Evolutionary conservation across 2,329 filamentous ascomycete genomes (phyloP), one percentile per base, ranked within the genome.

Genomic region (Rosellinia necatrix): DNA sequence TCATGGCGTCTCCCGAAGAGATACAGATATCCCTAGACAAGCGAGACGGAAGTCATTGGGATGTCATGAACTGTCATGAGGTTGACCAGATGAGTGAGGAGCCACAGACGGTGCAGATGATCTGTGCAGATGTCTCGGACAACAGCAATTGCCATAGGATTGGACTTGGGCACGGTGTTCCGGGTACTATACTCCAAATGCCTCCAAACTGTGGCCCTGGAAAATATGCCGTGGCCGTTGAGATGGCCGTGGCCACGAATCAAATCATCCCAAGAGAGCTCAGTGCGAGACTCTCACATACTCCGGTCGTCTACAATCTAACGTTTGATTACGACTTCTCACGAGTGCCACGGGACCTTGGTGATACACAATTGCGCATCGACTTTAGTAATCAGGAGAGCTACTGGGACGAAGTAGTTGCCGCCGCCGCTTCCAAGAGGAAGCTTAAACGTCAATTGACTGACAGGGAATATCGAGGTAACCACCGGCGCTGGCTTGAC

Each of bases 41-140:
- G 64, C 69, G 75, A 24, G 75, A 79, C 53, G 75, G 75, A 6
- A 76, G 74, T 2, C 71, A 75, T 65, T 78, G 72, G 75, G 75
- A 78, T 9, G 3, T 44, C 6, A 72, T 73, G 38, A 61, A 68
- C 64, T 78, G 75, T 64, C 22, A 61, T 22, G 64, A 73, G 22
- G 46, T n/a, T 4, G 8, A 53, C 2, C 10, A 40, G 57, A 9
- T 13, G 6, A 64, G 55, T 44, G 67, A 74, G 35, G 68, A 59
- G 3, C 56, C 62, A 15, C 73, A 76, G 2, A 74, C 70, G 0
- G 63, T 75, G 4, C 66, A 64, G 12, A 71, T 72, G 63, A 59
- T 76, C 0, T 78, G 71, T 58, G 75, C 67, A 0, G 69, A 76
- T 49, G 6, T 55, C 7, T 67, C 65, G 2, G 62, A 66, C 1